Base-by-base conservation (phyloP, 2,329 filamentous ascomycete genomes). In the Grosmannia clavigera region DNA sequence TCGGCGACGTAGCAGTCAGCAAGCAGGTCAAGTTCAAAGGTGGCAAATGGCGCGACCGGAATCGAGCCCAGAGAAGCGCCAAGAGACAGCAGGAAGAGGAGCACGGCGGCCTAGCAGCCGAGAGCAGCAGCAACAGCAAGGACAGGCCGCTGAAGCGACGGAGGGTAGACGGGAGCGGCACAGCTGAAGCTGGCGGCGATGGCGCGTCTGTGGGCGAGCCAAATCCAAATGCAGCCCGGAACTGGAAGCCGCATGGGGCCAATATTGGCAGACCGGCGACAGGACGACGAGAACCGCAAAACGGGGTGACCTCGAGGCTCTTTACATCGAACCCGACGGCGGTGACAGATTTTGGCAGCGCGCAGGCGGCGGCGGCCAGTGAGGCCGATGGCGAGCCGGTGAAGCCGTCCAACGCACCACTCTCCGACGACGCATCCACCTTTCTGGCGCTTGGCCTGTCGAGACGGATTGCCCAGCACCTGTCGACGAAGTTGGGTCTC, bases 31-130 rank as follows among this genome's bases (percentile, higher is more conserved):
- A 79, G 66, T 89, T 95, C 72, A 94, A 88, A 70, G 94, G 94
- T 66, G 94, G 94, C n/a, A 83, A 84, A 67, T 99, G 94, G 94
- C 87, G 88, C 69, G 92, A 96, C 70, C 83, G 94, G 63, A 80
- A 92, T 62, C 86, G 84, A 60, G 91, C 91, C 43, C 88, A 91
- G 73, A 88, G 88, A 71, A 79, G 65, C 63, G 74, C 70, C 48
- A 76, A 73, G 64, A 68, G 66, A 48, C 48, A 61, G 25, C 57
- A 62, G 35, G 46, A 60, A 29, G 55, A n/a, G 43, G n/a, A 35
- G 33, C 57, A 56, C 14, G 14, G 27, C 29, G n/a, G 48, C n/a
- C n/a, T 40, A 43, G 25, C 51, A 19, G 38, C 16, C 53, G 55
- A 38, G 10, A 60, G 11, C 50, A 35, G 11, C n/a, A 16, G 31